These are phyloP conservation scores for Rubroboletus pulcherrimus DNA, from an alignment of 768 basidiomycete species.

Conservation along the genomic window DNA sequence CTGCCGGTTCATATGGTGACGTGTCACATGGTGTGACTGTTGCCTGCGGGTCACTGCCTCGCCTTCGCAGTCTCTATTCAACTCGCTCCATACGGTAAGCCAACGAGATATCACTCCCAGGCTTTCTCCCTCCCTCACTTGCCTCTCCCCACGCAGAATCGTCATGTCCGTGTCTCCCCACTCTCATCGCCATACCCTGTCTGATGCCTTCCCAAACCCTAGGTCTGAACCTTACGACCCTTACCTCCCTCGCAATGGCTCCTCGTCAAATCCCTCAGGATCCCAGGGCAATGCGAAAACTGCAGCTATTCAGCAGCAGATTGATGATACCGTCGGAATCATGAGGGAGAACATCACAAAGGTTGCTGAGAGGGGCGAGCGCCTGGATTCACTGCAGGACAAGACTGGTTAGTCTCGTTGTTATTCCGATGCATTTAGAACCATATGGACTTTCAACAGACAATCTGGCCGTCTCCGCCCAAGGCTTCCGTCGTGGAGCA, in stretches of 20 bases:
- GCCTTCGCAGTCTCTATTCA: conserved; percentile 21
- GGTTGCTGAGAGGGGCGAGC: conserved; percentile 92
- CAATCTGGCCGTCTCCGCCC: conserved; percentile 96
- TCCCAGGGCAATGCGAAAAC: conserved; percentile 71
- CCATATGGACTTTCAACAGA: conserved; percentile 44
- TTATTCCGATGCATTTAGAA: neutral
- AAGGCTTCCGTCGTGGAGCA: conserved; percentile 96
- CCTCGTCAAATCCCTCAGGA: conserved; percentile 51
- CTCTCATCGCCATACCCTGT: neutral
- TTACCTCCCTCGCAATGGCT: conserved; percentile 85
- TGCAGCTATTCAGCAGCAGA: conserved; percentile 93
- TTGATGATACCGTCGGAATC: conserved; percentile 94
- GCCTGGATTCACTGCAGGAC: conserved; percentile 91
- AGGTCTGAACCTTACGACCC: conserved; percentile 99
- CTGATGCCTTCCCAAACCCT: conserved; percentile 10
- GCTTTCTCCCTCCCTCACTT: neutral
- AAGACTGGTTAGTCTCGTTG: conserved; percentile 81
- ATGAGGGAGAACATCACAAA: conserved; percentile 98
- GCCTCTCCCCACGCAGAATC: conserved; percentile 3
- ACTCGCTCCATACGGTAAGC: conserved; percentile 22
- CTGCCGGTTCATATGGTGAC: conserved; percentile 1
- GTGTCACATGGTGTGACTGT: conserved; percentile 20
- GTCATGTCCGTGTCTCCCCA: conserved; percentile 26
- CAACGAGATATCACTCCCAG: neutral
- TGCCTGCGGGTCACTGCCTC: conserved; percentile 11